Evolutionary conservation across 1,139 yeast species (phyloP), one percentile per base, ranked within the genome.

Genomic region (Diutina rugosa): DNA sequence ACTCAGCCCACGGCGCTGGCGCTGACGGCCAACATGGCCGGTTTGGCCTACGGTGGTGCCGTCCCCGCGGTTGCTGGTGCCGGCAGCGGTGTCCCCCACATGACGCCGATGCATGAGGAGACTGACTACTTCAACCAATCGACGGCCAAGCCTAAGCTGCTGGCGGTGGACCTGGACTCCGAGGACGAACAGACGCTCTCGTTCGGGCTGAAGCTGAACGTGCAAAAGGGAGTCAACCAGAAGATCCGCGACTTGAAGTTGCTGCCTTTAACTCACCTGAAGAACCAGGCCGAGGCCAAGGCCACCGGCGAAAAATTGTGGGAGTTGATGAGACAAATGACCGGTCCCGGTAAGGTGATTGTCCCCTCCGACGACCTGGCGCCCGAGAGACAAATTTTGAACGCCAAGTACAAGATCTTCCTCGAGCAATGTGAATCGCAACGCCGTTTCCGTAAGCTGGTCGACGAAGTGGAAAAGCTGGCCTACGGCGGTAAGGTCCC

Each of bases 391-490:
- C 76, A 76, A 63, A 76, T 93, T 60, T 77, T 93, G 66, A 72
- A 78, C 60, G 88, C 85, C 51, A 93, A 93, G 71, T 93, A 90
- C 73, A 78, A 81, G 67, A 81, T 93, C 52, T 90, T 90, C 77
- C 74, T 90, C 61, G 97, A 91, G 65, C 95, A 89, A 80, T 90
- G 95, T 57, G 79, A 74, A 63, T 80, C 85, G 55, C 98, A 93
- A 71, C 85, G 79, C 64, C 80, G 77, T 63, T 93, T 88, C 71
- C 80, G 98, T 68, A 70, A 73, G 32, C 67, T 81, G 71, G 90
- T 91, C 55, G 90, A 85, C 63, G 70, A 70, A 14, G 30, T 47
- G 29, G 21, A 47, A 47, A 35, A 35, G 41, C 41, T 10, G n/a
- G 41, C 41, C 14, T 35, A 35, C 4, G 41, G 41, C 14, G 41